A percentile compares a stretch with the other conserved stretches of the same genome.
These are phyloP conservation scores for Hibiscus syriacus DNA, from an alignment of 345 rosid species.

Conservation along the genomic window DNA sequence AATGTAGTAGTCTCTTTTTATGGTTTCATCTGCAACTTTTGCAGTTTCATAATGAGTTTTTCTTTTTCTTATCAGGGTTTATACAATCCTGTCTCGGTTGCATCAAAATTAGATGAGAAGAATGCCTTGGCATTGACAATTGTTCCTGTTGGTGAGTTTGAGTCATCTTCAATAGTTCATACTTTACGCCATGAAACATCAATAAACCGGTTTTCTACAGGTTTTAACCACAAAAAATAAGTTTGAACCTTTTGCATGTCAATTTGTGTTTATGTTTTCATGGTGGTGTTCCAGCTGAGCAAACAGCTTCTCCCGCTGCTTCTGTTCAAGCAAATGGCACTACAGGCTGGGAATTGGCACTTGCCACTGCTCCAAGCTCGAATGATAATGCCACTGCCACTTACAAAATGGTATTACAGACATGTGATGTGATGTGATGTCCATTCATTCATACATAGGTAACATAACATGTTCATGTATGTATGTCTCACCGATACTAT, in stretches of 20 bases:
- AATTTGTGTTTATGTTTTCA: not conserved
- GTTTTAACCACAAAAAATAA: not conserved
- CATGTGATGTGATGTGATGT: too few species aligned
- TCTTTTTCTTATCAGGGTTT: constrained; percentile 39
- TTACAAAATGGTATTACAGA: constrained; percentile 91
- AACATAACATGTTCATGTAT: not conserved
- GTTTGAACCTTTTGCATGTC: too few species aligned
- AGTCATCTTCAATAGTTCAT: not conserved
- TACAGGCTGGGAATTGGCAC: constrained; percentile 91
- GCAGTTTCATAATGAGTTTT: constrained; percentile 1
- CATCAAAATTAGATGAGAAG: constrained; percentile 69
- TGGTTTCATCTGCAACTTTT: not conserved
- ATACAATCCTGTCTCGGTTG: constrained; percentile 65
- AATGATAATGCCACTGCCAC: constrained; percentile 57
- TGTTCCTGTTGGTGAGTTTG: constrained; percentile 67
- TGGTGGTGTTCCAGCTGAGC: constrained; percentile 48
- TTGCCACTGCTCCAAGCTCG: constrained; percentile 86
- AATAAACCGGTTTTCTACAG: not conserved
- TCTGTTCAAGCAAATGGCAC: constrained; percentile 41
- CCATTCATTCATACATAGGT: not conserved
- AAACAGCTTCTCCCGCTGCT: constrained; percentile 33
- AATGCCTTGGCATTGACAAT: constrained; percentile 93
- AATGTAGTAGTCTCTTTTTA: constrained; percentile 2
- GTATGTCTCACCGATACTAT: not conserved
- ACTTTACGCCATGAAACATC: not conserved